Percentiles rank a stretch among this genome's conserved stretches.
These are phyloP conservation scores for Lotus japonicus DNA, from an alignment of 306 rosid genomes.

Conservation along the genomic window DNA sequence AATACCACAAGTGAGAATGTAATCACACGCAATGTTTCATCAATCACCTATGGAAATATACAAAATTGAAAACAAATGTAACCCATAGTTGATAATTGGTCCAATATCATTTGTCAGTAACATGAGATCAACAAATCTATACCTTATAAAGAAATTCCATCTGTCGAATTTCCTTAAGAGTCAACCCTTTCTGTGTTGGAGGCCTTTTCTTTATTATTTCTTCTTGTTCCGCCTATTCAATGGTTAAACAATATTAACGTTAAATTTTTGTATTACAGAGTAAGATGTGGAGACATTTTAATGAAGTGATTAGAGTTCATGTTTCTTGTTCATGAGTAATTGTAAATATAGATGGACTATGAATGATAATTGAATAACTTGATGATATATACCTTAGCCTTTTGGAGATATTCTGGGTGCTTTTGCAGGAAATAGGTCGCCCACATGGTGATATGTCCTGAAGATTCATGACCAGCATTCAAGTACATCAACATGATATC, in stretches of 20 bases:
- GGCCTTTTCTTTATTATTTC: conserved; percentile 26
- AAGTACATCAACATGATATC: conserved; percentile 76
- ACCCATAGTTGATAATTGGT: not conserved
- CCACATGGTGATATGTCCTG: conserved; percentile 86
- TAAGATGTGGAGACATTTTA: not conserved
- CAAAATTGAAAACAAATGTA: not conserved
- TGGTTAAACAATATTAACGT: not conserved
- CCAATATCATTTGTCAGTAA: no score
- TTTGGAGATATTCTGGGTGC: conserved; percentile 45
- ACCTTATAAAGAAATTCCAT: conserved; percentile 74
- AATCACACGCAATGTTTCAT: conserved; percentile 60
- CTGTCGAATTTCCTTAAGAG: conserved; percentile 51
- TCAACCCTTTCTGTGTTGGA: conserved; percentile 45
- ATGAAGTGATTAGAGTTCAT: not conserved
- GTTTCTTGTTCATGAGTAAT: not conserved
- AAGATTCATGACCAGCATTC: conserved; percentile 95
- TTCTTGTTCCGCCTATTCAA: conserved; percentile 64
- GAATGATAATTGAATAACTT: not conserved
- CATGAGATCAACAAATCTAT: no score
- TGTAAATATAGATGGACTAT: no score
- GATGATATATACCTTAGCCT: conserved; percentile 63
- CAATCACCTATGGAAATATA: conserved; percentile 44
- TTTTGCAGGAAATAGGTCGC: conserved; percentile 37
- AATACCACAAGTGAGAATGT: conserved; percentile 60
- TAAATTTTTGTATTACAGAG: not conserved